Evolutionary conservation across 768 basidiomycete genomes (phyloP).

Genomic region (Lactifluus piperatus): DNA sequence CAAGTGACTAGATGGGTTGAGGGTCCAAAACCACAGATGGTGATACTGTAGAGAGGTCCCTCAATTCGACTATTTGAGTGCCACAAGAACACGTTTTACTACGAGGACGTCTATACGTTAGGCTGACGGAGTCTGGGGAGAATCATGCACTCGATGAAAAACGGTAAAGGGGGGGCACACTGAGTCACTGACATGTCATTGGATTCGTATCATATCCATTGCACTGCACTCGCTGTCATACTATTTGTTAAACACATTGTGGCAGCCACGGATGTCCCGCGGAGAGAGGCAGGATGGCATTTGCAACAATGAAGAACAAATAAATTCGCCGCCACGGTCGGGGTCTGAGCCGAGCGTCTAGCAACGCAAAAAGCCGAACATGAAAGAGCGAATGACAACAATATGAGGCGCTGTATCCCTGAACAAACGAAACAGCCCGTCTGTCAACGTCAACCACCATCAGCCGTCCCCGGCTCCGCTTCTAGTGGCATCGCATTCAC

Average conservation of each 20-base stretch:
- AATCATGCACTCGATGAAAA: background rate
- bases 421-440: slow-evolving; percentile 1
- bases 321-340: background rate
- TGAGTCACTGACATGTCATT: background rate
- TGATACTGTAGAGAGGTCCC: background rate
- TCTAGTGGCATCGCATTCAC: slow-evolving; percentile 25
- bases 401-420: slow-evolving; percentile 6
- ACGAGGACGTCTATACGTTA: background rate
- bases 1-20: background rate
- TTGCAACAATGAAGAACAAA: background rate
- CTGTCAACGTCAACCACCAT: slow-evolving; percentile 26
- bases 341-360: background rate
- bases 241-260: background rate
- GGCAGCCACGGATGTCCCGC: background rate
- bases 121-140: slow-evolving; percentile 7
- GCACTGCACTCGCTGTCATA: background rate
- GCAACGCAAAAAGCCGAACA: slow-evolving; percentile 29
- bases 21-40: background rate
- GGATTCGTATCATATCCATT: no score
- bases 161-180: no score
- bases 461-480: slow-evolving; percentile 21
- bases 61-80: background rate
- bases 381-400: slow-evolving; percentile 25
- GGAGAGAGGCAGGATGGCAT: background rate
- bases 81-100: slow-evolving; percentile 5